phyloP scores from a whole-genome alignment of 2,329 filamentous ascomycete species.

The Purpureocillium lavendulum region DNA sequence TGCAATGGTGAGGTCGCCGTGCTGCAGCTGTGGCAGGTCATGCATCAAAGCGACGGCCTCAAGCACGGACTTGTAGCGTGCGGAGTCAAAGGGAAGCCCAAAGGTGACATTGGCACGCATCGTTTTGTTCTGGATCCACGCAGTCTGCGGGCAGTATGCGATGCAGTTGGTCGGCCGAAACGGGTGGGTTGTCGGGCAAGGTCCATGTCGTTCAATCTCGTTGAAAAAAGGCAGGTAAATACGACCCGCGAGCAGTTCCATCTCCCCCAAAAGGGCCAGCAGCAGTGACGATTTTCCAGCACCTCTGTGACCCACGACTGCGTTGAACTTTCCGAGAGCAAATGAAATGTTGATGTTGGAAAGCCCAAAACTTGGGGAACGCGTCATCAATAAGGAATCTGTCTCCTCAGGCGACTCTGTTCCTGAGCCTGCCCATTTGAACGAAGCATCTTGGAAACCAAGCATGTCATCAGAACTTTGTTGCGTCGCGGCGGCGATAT shows the following conservation, averaged over 20 bases:
- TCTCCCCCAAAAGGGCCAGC: constrained; percentile 60
- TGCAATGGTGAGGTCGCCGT: constrained; percentile 62
- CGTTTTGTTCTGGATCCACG: constrained; percentile 70
- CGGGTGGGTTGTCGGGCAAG: no score
- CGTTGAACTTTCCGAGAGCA: constrained; percentile 52
- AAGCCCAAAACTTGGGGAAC: constrained; percentile 40
- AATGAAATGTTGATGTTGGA: constrained; percentile 60
- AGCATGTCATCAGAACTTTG: no score
- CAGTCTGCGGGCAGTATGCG: constrained; percentile 44
- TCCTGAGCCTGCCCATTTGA: background rate
- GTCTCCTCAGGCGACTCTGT: background rate
- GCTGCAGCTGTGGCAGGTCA: constrained; percentile 59
- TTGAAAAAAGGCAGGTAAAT: background rate
- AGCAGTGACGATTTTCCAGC: constrained; percentile 64
- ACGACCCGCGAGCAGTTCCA: constrained; percentile 13
- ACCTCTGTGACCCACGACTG: constrained; percentile 63
- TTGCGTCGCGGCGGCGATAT: background rate
- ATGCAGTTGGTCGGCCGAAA: constrained; percentile 49
- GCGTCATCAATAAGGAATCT: background rate
- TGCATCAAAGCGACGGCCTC: constrained; percentile 61
- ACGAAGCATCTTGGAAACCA: background rate
- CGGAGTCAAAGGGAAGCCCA: constrained; percentile 54
- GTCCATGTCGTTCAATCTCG: no score
- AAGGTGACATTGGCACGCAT: constrained; percentile 68
- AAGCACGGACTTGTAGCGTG: constrained; percentile 59